Base-by-base conservation (phyloP, 768 basidiomycete species). In the Lactarius quietus region DNA sequence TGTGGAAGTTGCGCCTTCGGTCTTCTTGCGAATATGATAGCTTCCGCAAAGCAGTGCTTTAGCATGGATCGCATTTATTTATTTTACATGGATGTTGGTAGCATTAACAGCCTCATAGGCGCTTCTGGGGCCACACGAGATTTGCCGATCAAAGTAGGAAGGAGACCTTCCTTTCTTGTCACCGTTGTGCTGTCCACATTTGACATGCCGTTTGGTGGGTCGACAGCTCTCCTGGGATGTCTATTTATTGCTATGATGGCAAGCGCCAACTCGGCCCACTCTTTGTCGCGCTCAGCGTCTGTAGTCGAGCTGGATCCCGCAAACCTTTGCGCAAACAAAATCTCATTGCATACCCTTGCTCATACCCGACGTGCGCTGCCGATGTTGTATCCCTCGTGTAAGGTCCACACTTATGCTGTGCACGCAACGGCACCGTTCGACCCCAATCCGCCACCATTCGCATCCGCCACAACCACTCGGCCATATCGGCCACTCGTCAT, bases 231-330 rank as follows among this genome's bases (percentile, higher is more conserved):
- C 92, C n/a, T n/a, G 91, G 36, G 92, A 92, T 1, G 88, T 0
- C 93, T 92, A 71, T 8, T 33, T 8, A 33, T 33, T 92, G 90
- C 76, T 84, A 87, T 67, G 90, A 87, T 67, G 90, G 92, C 52
- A 94, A 93, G 79, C 78, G 91, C 70, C n/a, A n/a, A n/a, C n/a
- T n/a, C n/a, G n/a, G n/a, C n/a, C n/a, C 92, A 94, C 88, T 98
- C 20, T 89, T 96, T 72, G 87, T 85, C 18, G 95, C 94, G 2
- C 84, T 98, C 45, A 78, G 84, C 98, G 51, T 85, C 91, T 43
- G 81, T 98, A 67, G 88, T 98, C 66, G 98, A 98, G 78, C 84
- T 98, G 62, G 97, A 98, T 74, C 96, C 96, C 0, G 95, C 97
- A 31, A 95, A 96, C 17, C 61, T 12, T 48, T 45, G 20, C n/a